Percentiles rank a stretch among this genome's conserved stretches.
Evolutionary conservation across 2,329 filamentous ascomycete species (phyloP).

Genomic region (Rhynchosporium graminicola): DNA sequence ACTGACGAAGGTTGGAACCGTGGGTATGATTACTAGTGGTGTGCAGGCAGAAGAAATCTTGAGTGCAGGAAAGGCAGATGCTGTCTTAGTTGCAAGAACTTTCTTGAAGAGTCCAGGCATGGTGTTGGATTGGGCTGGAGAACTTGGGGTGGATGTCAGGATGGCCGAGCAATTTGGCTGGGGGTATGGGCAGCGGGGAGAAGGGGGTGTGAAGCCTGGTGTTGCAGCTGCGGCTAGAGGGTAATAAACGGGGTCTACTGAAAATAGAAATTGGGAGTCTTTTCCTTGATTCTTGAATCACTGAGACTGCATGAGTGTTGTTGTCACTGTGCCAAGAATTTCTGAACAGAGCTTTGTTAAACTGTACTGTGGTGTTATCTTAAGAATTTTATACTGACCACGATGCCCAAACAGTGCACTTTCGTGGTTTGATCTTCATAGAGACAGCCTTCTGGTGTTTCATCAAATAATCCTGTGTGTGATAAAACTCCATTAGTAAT

Average conservation of each 20-base stretch:
- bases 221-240: constrained; percentile 6
- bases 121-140: constrained; percentile 58
- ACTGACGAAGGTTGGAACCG: constrained; percentile 48
- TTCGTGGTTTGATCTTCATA: too few species aligned
- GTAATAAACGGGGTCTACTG: neutral
- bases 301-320: too few species aligned
- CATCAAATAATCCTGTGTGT: too few species aligned
- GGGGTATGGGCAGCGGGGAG: constrained; percentile 46
- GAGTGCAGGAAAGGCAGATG: constrained; percentile 42
- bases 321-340: neutral
- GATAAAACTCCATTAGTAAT: too few species aligned
- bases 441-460: too few species aligned
- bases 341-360: too few species aligned
- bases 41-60: constrained; percentile 51
- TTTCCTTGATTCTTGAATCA: too few species aligned
- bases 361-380: too few species aligned
- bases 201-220: constrained; percentile 13
- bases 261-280: neutral
- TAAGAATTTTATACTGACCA: too few species aligned
- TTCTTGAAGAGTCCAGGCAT: constrained; percentile 61
- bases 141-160: constrained; percentile 49
- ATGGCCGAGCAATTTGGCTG: constrained; percentile 57
- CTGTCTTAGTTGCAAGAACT: constrained; percentile 51
- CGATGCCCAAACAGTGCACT: too few species aligned
- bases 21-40: constrained; percentile 52